Evolutionary conservation across 805 yeast species (phyloP).

Genomic region (Limtongia smithiae): DNA sequence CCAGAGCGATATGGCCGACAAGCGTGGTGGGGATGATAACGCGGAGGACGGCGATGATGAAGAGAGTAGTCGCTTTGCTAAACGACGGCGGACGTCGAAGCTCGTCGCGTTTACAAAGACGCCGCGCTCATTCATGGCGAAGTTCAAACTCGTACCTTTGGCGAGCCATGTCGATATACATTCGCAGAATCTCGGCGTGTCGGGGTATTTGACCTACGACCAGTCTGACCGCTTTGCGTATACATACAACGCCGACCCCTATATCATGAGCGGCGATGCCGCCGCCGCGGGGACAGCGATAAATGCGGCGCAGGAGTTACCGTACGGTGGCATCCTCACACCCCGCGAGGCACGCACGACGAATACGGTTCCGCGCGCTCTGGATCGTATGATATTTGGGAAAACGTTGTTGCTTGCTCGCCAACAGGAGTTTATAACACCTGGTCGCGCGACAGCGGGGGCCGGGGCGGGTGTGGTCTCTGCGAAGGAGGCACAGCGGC

Average conservation of each 20-base stretch:
- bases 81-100: not conserved
- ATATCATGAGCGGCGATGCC: not conserved
- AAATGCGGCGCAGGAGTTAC: slow-evolving; percentile 13
- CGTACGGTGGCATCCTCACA: slow-evolving; percentile 28
- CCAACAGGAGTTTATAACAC: slow-evolving; percentile 8
- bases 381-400: slow-evolving; percentile 33
- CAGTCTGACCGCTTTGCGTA: slow-evolving; percentile 10
- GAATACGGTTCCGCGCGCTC: slow-evolving; percentile 38
- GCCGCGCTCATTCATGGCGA: slow-evolving; percentile 9
- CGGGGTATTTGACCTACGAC: slow-evolving; percentile 17
- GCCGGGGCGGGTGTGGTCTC: slow-evolving; percentile 1
- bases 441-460: not conserved
- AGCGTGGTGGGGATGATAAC: not conserved
- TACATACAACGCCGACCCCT: not conserved
- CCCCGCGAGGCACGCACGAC: slow-evolving; percentile 35
- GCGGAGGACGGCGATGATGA: not conserved
- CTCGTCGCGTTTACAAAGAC: slow-evolving; percentile 8
- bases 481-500: not conserved
- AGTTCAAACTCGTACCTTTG: slow-evolving; percentile 13
- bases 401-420: slow-evolving; percentile 16
- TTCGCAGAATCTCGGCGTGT: slow-evolving; percentile 16
- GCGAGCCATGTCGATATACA: slow-evolving; percentile 22
- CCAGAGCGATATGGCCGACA: not conserved
- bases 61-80: not conserved
- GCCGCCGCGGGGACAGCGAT: too few relatives aligned